phyloP scores from a whole-genome alignment of 768 basidiomycete species.

The Rubroboletus satanas region DNA sequence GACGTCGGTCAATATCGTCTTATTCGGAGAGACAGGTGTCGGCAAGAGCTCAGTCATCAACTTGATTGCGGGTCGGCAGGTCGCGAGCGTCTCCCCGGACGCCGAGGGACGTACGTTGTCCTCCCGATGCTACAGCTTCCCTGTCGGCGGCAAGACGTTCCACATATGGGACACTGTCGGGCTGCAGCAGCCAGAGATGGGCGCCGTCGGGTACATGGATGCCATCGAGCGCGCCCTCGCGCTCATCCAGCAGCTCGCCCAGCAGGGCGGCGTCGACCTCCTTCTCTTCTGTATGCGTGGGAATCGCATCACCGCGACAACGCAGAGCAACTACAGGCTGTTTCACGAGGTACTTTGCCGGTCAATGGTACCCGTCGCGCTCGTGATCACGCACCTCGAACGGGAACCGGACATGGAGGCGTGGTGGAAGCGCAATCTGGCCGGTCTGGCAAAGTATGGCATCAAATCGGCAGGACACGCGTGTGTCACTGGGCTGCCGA shows the following conservation, averaged over 20 bases:
- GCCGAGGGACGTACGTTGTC: constrained; percentile 35
- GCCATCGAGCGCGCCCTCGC: constrained; percentile 26
- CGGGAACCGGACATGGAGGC: constrained; percentile 29
- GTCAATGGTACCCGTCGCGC: constrained; percentile 25
- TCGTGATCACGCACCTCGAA: constrained; percentile 39
- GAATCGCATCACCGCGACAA: constrained; percentile 33
- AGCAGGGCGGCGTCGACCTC: constrained; percentile 35
- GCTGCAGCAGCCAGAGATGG: constrained; percentile 26
- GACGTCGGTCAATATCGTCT: constrained; percentile 33
- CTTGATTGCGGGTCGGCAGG: constrained; percentile 21
- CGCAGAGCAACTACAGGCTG: constrained; percentile 36
- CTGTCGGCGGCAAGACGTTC: constrained; percentile 13
- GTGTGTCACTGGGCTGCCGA: constrained; percentile 29
- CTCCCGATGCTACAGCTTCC: constrained; percentile 22
- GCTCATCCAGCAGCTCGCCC: constrained; percentile 33
- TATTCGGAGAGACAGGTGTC: constrained; percentile 42
- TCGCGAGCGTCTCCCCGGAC: constrained; percentile 21
- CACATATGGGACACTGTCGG: constrained; percentile 33
- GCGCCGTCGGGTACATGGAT: constrained; percentile 18
- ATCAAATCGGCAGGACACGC: constrained; percentile 27
- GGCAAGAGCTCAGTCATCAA: constrained; percentile 33
- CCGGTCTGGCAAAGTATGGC: constrained; percentile 16
- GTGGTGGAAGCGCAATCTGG: constrained; percentile 31
- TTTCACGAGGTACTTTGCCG: constrained; percentile 40
- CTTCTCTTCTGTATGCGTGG: constrained; percentile 39